These are phyloP conservation scores for Colletotrichum sidae DNA, from an alignment of 2,329 filamentous ascomycete species.

Conservation along the genomic window DNA sequence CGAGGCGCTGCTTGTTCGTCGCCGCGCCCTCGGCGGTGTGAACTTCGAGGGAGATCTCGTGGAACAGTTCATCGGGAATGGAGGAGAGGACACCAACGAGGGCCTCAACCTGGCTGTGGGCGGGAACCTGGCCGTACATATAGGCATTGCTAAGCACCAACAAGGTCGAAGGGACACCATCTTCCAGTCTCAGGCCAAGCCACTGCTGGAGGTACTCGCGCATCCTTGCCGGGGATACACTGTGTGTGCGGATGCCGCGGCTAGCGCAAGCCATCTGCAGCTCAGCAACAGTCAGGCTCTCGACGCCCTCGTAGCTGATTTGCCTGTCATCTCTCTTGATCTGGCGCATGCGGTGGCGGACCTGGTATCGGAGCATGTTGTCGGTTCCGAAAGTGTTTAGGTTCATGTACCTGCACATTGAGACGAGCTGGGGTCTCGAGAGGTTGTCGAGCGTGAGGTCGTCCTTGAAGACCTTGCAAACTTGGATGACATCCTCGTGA, in stretches of 20 bases:
- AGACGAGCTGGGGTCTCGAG: constrained; percentile 93
- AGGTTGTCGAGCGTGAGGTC: constrained; percentile 97
- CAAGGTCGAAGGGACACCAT: constrained; percentile 95
- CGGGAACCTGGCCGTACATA: constrained; percentile 93
- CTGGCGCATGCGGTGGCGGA: constrained; percentile 97
- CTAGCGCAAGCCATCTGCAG: constrained; percentile 92
- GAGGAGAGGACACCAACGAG: constrained; percentile 91
- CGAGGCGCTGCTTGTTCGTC: constrained; percentile 98
- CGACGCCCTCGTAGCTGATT: constrained; percentile 93
- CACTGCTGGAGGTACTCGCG: constrained; percentile 92
- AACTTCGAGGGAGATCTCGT: constrained; percentile 98
- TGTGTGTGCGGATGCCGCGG: constrained; percentile 91
- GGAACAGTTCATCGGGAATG: constrained; percentile 98
- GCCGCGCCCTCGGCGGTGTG: constrained; percentile 96
- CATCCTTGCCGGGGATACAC: constrained; percentile 87
- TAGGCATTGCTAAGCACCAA: constrained; percentile 97
- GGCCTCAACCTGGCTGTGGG: constrained; percentile 90
- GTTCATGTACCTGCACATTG: constrained; percentile 99
- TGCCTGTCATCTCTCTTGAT: constrained; percentile 98
- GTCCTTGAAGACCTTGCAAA: constrained; percentile 99
- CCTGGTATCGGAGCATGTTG: constrained; percentile 96
- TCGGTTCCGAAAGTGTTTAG: constrained; percentile 97
- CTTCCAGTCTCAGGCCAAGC: constrained; percentile 92
- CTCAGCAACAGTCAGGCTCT: constrained; percentile 91
- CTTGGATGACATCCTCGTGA: constrained; percentile 92